A percentile compares a stretch with the other conserved stretches of the same genome.
Conservation (phyloP, 1,284 basidiomycete genomes). For the Golubevia pallescens region DNA sequence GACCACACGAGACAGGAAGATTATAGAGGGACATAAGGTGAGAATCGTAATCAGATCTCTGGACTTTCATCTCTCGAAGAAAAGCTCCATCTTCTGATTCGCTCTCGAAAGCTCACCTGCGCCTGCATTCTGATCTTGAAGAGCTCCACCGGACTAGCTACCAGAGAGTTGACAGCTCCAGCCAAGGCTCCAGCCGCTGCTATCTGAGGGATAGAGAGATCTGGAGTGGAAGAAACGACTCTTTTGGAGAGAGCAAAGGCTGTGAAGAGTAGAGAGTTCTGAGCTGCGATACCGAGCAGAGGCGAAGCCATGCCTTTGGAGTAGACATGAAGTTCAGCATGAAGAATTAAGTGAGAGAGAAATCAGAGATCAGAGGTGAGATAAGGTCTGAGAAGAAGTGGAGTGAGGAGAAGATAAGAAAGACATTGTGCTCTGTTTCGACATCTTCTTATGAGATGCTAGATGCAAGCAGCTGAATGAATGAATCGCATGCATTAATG, state of each 20-base stretch:
- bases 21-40: neutral
- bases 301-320: slow-evolving; percentile 83
- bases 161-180: slow-evolving; percentile 83
- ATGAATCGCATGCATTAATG: no score
- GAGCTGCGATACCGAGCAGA: slow-evolving; percentile 89
- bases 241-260: slow-evolving; percentile 82
- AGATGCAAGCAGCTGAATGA: no score
- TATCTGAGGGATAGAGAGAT: slow-evolving; percentile 78
- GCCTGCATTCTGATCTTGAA: slow-evolving; percentile 51
- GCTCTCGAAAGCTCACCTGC: slow-evolving; percentile 20
- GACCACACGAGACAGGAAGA: neutral
- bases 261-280: slow-evolving; percentile 92
- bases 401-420: slow-evolving; percentile 18
- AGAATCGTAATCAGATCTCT: neutral
- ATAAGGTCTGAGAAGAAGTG: slow-evolving; percentile 28
- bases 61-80: neutral
- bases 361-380: slow-evolving; percentile 22
- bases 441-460: no score
- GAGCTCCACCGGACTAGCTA: slow-evolving; percentile 73
- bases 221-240: slow-evolving; percentile 83
- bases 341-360: slow-evolving; percentile 9
- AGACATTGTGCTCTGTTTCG: slow-evolving; percentile 5
- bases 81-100: neutral
- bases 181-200: slow-evolving; percentile 88
- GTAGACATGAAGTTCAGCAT: slow-evolving; percentile 3